Evolutionary conservation across 805 yeast genomes (phyloP).

Genomic region (Spencermartinsiella europaea): DNA sequence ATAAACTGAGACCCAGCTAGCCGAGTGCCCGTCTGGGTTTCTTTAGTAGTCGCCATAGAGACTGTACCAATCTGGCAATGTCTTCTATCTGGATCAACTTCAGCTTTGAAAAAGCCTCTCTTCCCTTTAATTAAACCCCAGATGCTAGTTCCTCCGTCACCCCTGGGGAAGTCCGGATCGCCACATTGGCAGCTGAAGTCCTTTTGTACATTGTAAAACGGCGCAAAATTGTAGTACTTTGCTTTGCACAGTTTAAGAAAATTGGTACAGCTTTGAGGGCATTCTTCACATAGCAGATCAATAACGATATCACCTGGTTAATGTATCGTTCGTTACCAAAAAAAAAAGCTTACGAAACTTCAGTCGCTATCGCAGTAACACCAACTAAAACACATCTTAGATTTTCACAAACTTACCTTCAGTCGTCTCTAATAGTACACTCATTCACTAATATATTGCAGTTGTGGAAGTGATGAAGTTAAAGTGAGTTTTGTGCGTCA

Average conservation of each 20-base stretch:
- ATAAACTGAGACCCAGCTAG: slow-evolving; percentile 36
- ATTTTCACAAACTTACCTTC: slow-evolving; percentile 26
- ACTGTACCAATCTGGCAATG: slow-evolving; percentile 36
- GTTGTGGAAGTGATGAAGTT: not conserved
- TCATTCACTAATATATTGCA: slow-evolving; percentile 29
- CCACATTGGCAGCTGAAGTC: slow-evolving; percentile 43
- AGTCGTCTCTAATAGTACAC: slow-evolving; percentile 39
- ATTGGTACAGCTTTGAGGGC: slow-evolving; percentile 39
- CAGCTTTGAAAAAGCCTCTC: slow-evolving; percentile 19
- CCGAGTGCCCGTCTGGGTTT: slow-evolving; percentile 4
- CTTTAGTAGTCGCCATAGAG: slow-evolving; percentile 24
- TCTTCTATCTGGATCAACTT: slow-evolving; percentile 23
- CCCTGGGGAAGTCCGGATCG: slow-evolving; percentile 42
- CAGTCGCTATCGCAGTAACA: too few relatives aligned
- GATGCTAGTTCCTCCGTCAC: slow-evolving; percentile 30
- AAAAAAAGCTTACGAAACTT: not conserved
- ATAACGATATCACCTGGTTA: slow-evolving; percentile 46
- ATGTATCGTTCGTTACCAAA: not conserved
- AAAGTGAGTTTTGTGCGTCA: too few relatives aligned
- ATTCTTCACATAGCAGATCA: slow-evolving; percentile 38
- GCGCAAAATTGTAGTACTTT: slow-evolving; percentile 48
- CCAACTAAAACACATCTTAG: too few relatives aligned
- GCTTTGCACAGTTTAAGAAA: slow-evolving; percentile 51
- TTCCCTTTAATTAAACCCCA: slow-evolving; percentile 27
- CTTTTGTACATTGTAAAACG: slow-evolving; percentile 41